Conservation (phyloP, 108 stramenopile genomes). For the Nitzschia sp. region DNA sequence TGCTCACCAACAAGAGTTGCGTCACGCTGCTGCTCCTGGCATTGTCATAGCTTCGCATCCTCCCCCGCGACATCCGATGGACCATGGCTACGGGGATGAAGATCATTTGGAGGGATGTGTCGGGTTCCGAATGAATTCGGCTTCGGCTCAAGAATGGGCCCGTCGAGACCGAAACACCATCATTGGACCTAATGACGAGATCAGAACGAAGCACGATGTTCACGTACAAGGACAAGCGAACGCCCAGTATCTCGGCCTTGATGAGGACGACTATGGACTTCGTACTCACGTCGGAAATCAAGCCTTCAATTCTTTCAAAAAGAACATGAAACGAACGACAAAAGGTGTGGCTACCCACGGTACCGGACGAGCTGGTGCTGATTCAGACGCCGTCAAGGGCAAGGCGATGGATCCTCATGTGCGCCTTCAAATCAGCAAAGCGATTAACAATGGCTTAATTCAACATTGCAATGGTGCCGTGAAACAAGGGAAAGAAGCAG, state of each 20-base stretch:
- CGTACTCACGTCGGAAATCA: constrained; percentile 41
- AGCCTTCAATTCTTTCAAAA: constrained; percentile 63
- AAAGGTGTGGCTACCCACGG: constrained; percentile 80
- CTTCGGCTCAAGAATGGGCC: constrained; percentile 34
- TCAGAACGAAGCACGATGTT: constrained; percentile 77
- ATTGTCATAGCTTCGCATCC: constrained; percentile 12
- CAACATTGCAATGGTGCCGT: constrained; percentile 71
- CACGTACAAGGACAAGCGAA: constrained; percentile 55
- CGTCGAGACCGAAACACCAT: constrained; percentile 53
- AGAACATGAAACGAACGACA: constrained; percentile 43
- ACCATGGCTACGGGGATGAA: no score
- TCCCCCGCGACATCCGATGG: neutral
- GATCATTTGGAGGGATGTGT: neutral
- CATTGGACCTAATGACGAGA: constrained; percentile 71
- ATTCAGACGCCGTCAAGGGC: constrained; percentile 57
- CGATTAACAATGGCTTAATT: constrained; percentile 71
- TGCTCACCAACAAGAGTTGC: neutral
- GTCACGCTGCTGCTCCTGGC: neutral
- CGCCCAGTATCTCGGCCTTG: constrained; percentile 47
- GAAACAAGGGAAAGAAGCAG: constrained; percentile 84
- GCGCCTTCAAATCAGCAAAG: constrained; percentile 60
- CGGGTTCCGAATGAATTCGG: constrained; percentile 66
- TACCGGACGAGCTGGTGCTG: constrained; percentile 65
- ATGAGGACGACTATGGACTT: constrained; percentile 16
- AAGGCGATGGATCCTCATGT: constrained; percentile 72